phyloP scores from a whole-genome alignment of 73 alveolate genomes.

The Symbiodinium pilosum region DNA sequence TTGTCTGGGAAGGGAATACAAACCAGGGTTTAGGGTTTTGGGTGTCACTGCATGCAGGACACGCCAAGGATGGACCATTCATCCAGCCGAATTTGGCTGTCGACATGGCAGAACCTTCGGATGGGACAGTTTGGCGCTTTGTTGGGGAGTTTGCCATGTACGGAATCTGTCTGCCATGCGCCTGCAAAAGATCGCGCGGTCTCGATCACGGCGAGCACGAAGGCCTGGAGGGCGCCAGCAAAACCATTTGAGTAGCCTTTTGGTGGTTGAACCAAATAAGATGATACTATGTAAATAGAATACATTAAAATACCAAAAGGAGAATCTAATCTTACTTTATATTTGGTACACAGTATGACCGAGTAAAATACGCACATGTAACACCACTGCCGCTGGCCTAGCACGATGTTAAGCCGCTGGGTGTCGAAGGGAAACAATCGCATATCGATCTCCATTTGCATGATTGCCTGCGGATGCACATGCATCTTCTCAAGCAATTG shows the following conservation, averaged over 20 bases:
- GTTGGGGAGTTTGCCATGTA: too few species aligned
- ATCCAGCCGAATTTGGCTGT: conserved; percentile 56
- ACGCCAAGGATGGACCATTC: conserved; percentile 82
- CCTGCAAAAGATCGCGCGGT: conserved; percentile 90
- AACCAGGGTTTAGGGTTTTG: too few species aligned
- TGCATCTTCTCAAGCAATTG: too few species aligned
- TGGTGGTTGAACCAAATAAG: neutral
- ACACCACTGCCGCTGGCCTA: conserved; percentile 25
- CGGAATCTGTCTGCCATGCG: too few species aligned
- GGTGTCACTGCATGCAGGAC: too few species aligned
- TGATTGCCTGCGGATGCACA: conserved; percentile 62
- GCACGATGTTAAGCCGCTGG: conserved; percentile 86
- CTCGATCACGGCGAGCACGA: conserved; percentile 82
- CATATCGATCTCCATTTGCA: conserved; percentile 92
- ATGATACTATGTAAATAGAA: too few species aligned
- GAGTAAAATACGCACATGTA: too few species aligned
- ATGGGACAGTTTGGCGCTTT: too few species aligned
- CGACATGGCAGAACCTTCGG: conserved; percentile 78
- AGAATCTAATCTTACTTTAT: too few species aligned
- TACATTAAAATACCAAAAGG: too few species aligned
- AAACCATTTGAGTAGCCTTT: neutral
- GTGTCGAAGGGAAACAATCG: conserved; percentile 94
- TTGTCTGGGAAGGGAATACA: too few species aligned
- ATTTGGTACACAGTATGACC: too few species aligned
- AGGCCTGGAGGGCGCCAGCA: conserved; percentile 8